Base-by-base conservation (phyloP, 2,329 filamentous ascomycete species). In the Exophiala mesophila region DNA sequence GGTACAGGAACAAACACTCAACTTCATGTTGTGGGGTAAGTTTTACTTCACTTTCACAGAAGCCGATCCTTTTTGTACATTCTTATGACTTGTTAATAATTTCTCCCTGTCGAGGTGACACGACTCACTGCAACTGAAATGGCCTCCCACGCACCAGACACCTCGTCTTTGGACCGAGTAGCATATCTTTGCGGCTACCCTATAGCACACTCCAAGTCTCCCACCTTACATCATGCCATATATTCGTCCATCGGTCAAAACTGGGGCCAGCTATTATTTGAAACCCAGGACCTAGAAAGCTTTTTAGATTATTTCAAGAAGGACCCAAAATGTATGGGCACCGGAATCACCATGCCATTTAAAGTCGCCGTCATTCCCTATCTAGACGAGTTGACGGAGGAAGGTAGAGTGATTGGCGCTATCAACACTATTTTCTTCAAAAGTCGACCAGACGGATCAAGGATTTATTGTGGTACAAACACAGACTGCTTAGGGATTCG, bases 401-500 rank as follows among this genome's bases (percentile, higher is more conserved):
- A 88, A 63, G 85, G 79, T 53, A 73, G 75, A 36, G 79, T 82
- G 24, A 82, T 88, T 16, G 85, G 85, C 35, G 85, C 85, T 37
- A 82, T 83, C 63, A 90, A 92, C 69, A 92, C 85, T 1, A 74
- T 90, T 39, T 89, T 83, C 67, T 61, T 85, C 34, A 70, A 75
- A 35, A 60, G 62, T 1, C 55, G 60, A 12, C 21, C 40, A 15
- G 34, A 50, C 17, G 72, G 74, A 37, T 64, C 65, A 23, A 67
- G 73, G 13, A 56, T 73, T 33, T 78, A 78, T 52, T 79, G 83
- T 62, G 86, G 85, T 39, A 83, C 85, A 31, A 90, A 92, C 67
- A 90, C 86, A 3, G 86, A 92, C 63, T 84, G 83, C 46, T 73
- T 88, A 43, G 86, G 86, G 20, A 82, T 90, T 49, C 75, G 83